phyloP scores from a whole-genome alignment of 1,284 basidiomycete species.

The Omphalotus olearius region DNA sequence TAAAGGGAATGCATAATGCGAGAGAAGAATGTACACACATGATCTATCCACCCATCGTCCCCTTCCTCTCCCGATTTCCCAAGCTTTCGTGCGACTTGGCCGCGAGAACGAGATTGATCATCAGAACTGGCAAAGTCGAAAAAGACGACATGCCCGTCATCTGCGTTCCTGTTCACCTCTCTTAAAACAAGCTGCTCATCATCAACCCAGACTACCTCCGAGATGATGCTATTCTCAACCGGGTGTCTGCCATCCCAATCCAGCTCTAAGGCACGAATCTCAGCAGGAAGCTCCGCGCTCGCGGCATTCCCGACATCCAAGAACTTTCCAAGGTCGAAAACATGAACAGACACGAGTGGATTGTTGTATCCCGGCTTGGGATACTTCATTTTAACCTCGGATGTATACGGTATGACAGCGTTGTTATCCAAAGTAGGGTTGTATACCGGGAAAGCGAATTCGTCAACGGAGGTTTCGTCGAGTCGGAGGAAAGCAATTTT shows the following conservation, averaged over 20 bases:
- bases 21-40: conserved; percentile 37
- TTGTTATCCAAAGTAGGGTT: conserved; percentile 74
- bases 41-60: conserved; percentile 92
- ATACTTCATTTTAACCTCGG: conserved; percentile 79
- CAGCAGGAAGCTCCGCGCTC: conserved; percentile 29
- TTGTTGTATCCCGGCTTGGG: conserved; percentile 92
- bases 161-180: conserved; percentile 82
- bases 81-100: conserved; percentile 65
- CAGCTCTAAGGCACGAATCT: conserved; percentile 50
- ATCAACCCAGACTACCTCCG: conserved; percentile 85
- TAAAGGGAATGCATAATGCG: conserved; percentile 1
- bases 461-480: conserved; percentile 86
- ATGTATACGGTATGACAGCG: conserved; percentile 76
- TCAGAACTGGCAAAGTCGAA: conserved; percentile 53
- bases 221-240: conserved; percentile 66
- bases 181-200: conserved; percentile 76
- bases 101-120: conserved; percentile 30
- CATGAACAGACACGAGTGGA: conserved; percentile 80
- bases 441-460: conserved; percentile 87
- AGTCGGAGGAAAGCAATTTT: conserved; percentile 83
- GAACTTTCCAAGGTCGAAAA: conserved; percentile 68
- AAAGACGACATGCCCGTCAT: conserved; percentile 72
- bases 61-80: conserved; percentile 81
- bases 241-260: conserved; percentile 62
- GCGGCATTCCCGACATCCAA: conserved; percentile 30